phyloP scores from a whole-genome alignment of 768 basidiomycete species.

The Clitopilus hobsonii region DNA sequence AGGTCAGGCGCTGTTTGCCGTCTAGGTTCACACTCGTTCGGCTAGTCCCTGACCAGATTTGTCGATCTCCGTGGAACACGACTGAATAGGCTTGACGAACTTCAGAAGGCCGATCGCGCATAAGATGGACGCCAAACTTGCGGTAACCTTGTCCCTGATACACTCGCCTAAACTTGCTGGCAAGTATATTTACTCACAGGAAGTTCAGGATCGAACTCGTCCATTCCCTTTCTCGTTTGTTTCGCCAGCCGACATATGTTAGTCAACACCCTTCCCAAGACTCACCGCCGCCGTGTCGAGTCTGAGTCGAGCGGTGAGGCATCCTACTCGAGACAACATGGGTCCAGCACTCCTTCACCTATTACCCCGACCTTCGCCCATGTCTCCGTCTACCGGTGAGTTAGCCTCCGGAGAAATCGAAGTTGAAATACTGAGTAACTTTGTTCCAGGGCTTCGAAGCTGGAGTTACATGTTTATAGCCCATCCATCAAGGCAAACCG shows the following conservation, averaged over 20 bases:
- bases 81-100: not conserved
- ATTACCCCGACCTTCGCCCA: slow-evolving; percentile 30
- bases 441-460: slow-evolving; percentile 39
- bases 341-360: not conserved
- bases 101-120: not conserved
- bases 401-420: not conserved
- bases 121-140: not conserved
- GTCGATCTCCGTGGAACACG: not conserved
- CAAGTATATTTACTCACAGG: not conserved
- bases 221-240: not conserved
- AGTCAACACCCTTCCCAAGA: not conserved
- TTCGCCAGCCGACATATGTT: not conserved
- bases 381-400: slow-evolving; percentile 48
- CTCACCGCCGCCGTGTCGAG: slow-evolving; percentile 22
- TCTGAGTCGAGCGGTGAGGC: slow-evolving; percentile 16
- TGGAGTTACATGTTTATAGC: slow-evolving; percentile 61
- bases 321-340: not conserved
- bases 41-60: not conserved
- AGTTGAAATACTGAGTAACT: not conserved
- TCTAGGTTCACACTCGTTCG: not conserved
- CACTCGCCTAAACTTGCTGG: not conserved
- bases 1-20: not conserved
- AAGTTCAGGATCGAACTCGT: not conserved
- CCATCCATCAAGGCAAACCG: slow-evolving; percentile 51
- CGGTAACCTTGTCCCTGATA: not conserved